Conservation (phyloP, 2,329 filamentous ascomycete genomes). For the Cryphonectria japonica region DNA sequence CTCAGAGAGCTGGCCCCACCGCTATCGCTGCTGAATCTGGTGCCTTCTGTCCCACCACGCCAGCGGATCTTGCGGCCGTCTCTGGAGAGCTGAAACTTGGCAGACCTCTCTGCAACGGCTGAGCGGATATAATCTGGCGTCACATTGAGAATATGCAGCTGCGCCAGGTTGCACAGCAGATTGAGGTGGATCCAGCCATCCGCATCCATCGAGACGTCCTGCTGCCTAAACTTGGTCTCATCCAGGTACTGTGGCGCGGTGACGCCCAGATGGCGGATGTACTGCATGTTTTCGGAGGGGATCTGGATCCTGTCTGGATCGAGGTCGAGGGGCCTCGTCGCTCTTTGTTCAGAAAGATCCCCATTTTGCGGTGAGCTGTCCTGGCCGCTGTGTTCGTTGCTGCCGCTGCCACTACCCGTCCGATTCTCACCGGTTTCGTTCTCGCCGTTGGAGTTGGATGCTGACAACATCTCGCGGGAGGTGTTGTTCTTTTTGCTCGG, state of each 20-base stretch:
- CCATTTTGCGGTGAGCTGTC: conserved; percentile 47
- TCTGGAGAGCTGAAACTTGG: conserved; percentile 74
- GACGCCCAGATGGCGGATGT: conserved; percentile 72
- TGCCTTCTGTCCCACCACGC: conserved; percentile 70
- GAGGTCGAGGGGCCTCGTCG: conserved; percentile 75
- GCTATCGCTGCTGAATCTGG: conserved; percentile 67
- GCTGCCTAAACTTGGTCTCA: conserved; percentile 42
- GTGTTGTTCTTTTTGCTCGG: conserved; percentile 41
- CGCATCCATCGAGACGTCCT: conserved; percentile 61
- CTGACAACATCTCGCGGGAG: conserved; percentile 49
- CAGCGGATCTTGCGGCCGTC: conserved; percentile 82
- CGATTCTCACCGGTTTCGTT: conserved; percentile 46
- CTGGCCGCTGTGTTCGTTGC: conserved; percentile 38
- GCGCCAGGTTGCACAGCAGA: conserved; percentile 77
- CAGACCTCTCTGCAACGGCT: conserved; percentile 71
- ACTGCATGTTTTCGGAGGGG: conserved; percentile 77
- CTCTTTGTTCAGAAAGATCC: conserved; percentile 68
- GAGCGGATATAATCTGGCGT: conserved; percentile 76
- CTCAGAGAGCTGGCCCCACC: conserved; percentile 53
- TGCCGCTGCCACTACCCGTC: conserved; percentile 33
- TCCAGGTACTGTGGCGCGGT: conserved; percentile 48
- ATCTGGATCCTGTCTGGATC: conserved; percentile 78
- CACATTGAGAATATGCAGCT: conserved; percentile 83
- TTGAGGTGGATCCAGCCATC: conserved; percentile 86
- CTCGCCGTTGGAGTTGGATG: conserved; percentile 53